phyloP scores from a whole-genome alignment of 257 asterid species.

The Thymus quinquecostatus region DNA sequence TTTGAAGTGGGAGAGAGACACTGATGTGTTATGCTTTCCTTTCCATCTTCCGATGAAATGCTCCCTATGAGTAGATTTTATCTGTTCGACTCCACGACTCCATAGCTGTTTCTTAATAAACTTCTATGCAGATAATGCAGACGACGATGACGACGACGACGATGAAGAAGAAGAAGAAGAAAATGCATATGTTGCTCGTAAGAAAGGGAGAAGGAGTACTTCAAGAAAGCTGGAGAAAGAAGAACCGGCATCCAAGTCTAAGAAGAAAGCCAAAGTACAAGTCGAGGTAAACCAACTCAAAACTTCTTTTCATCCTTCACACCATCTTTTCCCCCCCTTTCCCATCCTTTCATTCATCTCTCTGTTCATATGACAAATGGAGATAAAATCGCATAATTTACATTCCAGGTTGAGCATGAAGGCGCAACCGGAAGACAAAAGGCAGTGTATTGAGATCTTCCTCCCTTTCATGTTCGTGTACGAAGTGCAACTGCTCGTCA shows the following conservation, averaged over 20 bases:
- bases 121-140: constrained; percentile 38
- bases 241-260: constrained; percentile 45
- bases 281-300: constrained; percentile 62
- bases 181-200: constrained; percentile 35
- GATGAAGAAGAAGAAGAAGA: constrained; percentile 34
- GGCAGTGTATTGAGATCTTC: constrained; percentile 40
- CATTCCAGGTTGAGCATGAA: constrained; percentile 73
- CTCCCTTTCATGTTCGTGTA: not conserved
- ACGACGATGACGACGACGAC: no score
- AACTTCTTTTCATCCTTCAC: no score
- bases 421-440: constrained; percentile 54
- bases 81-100: no score
- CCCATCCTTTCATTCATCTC: not conserved
- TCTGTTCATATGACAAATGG: not conserved
- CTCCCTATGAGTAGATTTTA: no score
- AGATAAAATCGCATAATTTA: constrained; percentile 17
- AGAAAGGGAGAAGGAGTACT: not conserved
- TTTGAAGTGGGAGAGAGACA: no score
- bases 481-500: not conserved
- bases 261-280: constrained; percentile 67
- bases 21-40: no score
- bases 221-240: constrained; percentile 55
- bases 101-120: constrained; percentile 23
- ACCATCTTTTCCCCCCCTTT: no score
- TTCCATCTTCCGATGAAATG: no score